Conservation (phyloP, 371 early-diverging fungal genomes). For the Circinella umbellata region DNA sequence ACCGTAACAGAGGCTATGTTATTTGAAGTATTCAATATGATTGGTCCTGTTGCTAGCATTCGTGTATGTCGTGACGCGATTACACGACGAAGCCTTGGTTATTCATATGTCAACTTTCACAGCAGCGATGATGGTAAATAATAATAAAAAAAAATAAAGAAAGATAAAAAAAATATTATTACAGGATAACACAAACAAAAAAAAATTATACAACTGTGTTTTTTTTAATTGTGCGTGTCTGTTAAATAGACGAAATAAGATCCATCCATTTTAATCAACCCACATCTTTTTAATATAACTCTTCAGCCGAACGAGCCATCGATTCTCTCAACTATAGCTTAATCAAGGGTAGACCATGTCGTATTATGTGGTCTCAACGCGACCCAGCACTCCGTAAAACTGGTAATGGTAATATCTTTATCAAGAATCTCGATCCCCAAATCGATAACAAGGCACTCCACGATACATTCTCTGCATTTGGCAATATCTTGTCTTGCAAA, state of each 20-base stretch:
- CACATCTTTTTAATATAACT: not conserved
- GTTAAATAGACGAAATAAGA: not conserved
- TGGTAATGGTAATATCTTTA: conserved; percentile 98
- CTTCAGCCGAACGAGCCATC: conserved; percentile 85
- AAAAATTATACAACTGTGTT: too few species aligned
- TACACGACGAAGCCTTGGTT: conserved; percentile 94
- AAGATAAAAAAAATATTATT: too few species aligned
- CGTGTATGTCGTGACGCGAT: conserved; percentile 98
- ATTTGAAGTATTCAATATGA: conserved; percentile 93
- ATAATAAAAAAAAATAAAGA: conserved; percentile 4
- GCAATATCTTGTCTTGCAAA: conserved; percentile 93
- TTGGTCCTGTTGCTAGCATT: conserved; percentile 95
- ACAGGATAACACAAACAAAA: too few species aligned
- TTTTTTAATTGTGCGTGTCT: conserved; percentile 12
- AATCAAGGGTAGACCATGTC: conserved; percentile 93
- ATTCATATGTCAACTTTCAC: conserved; percentile 97
- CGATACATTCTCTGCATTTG: conserved; percentile 96
- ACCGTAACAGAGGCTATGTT: conserved; percentile 95
- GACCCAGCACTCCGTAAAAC: conserved; percentile 93
- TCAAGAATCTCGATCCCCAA: conserved; percentile 97
- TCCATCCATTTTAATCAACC: not conserved
- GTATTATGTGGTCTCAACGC: conserved; percentile 99
- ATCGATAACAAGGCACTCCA: conserved; percentile 97
- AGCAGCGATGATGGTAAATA: conserved; percentile 68
- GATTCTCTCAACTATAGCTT: conserved; percentile 93